Evolutionary conservation across 2,329 filamentous ascomycete species (phyloP).

Genomic region (Fusarium nematophilum): DNA sequence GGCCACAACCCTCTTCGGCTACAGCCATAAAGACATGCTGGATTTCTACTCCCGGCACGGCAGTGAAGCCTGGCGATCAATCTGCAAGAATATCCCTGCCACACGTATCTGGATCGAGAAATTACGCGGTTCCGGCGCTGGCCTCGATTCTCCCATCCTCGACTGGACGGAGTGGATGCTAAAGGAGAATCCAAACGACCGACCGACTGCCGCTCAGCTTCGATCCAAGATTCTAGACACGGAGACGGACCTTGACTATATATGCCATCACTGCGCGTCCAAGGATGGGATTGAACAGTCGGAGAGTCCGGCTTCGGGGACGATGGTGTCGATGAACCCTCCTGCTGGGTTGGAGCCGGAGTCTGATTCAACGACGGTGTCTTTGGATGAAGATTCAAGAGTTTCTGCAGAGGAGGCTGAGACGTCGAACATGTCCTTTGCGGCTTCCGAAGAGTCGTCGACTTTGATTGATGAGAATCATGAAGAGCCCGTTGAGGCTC

Average conservation of each 20-base stretch:
- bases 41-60: background rate
- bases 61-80: background rate
- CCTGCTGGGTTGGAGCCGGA: too few relatives aligned
- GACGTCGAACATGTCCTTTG: too few relatives aligned
- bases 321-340: background rate
- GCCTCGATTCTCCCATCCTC: background rate
- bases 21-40: background rate
- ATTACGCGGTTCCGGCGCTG: background rate
- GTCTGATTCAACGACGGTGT: too few relatives aligned
- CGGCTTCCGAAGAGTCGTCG: too few relatives aligned
- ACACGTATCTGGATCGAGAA: background rate
- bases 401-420: too few relatives aligned
- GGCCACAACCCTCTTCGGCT: background rate
- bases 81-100: background rate
- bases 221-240: background rate
- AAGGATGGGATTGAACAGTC: background rate
- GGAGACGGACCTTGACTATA: background rate
- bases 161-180: background rate
- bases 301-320: background rate
- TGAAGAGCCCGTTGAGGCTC: too few relatives aligned
- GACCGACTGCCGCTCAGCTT: background rate
- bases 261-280: background rate
- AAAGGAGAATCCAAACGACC: background rate
- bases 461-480: too few relatives aligned
- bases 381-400: too few relatives aligned